A percentile compares a stretch with the other conserved stretches of the same genome.
phyloP scores from a whole-genome alignment of 192 early-diverging fungal species.

The Backusella sp. region DNA sequence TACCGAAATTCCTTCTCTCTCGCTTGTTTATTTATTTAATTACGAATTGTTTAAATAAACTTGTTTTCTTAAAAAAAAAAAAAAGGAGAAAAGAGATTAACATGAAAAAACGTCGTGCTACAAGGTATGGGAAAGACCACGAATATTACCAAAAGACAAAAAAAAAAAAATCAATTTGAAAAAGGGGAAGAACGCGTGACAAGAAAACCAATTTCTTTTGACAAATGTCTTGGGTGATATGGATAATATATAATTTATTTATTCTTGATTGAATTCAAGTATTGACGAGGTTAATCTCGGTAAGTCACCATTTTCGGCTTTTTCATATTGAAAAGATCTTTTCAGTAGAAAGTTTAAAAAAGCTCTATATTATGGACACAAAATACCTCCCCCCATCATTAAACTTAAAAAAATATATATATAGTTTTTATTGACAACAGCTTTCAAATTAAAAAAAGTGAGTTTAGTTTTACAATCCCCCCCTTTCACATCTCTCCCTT shows the following conservation, averaged over 20 bases:
- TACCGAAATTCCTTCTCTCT: neutral
- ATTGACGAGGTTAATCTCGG: neutral
- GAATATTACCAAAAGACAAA: neutral
- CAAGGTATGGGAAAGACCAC: neutral
- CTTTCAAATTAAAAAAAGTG: neutral
- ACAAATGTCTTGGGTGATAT: neutral
- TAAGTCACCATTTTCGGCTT: neutral
- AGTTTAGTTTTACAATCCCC: neutral
- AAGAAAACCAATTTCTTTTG: neutral
- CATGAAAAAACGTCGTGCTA: neutral
- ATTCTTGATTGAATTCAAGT: neutral
- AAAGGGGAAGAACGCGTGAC: neutral
- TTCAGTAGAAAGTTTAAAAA: too few species aligned
- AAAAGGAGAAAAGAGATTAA: neutral
- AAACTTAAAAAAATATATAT: too few species aligned
- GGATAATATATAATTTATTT: too few species aligned
- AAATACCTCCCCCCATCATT: too few species aligned
- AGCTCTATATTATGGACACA: too few species aligned
- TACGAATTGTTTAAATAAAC: neutral
- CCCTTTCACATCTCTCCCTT: neutral
- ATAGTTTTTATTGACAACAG: neutral
- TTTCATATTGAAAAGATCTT: too few species aligned
- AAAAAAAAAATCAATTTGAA: neutral
- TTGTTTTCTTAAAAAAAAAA: neutral
- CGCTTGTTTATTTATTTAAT: neutral